Base-by-base conservation (phyloP, 257 asterid genomes). In the Solanum bulbocastanum region DNA sequence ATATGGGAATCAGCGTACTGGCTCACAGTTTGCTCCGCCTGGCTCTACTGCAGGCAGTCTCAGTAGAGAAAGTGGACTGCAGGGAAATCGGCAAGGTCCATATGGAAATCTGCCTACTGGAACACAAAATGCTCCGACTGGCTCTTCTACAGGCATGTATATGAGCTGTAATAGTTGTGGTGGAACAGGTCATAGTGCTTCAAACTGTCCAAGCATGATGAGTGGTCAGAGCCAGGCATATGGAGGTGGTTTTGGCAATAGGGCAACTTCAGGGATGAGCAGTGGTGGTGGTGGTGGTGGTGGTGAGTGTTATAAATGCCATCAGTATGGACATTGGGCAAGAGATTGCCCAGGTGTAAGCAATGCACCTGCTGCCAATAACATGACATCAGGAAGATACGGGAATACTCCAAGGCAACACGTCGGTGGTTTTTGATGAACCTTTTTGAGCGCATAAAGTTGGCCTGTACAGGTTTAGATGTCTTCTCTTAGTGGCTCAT, bases 251-350 rank as follows among this genome's bases (percentile, higher is more conserved):
- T 33, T 46, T 79, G 88, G 84, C 85, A 91, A 78, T 86, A 93
- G 49, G 71, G 62, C 42, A 23, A 37, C 86, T 27, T 86, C 95
- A 56, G 94, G 91, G 23, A 76, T 90, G 27, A 85, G 90, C 49
- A 88, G 58, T 75, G 93, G 91, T 16, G 71, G 8, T 56, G 95
- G 94, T 71, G 87, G 88, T 42, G 90, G 92, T 40, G 89, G 92
- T 5, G 39, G 79, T 23, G 98, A 95, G 89, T 96, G 99, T 91
- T 94, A 83, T 87, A 96, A 95, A 87, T 96, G 98, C 88, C 96
- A 94, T 91, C 94, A 97, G 89, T 1, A 8, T 36, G 99, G 99
- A 69, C 99, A 97, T 88, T 96, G 96, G 98, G 96, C 98, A 0
- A 93, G 88, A 87, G 97, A 97, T 89, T 97, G 99, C 90, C 98